Evolutionary conservation across 805 yeast species (phyloP).

Genomic region (Metahyphopichia silvanorum): DNA sequence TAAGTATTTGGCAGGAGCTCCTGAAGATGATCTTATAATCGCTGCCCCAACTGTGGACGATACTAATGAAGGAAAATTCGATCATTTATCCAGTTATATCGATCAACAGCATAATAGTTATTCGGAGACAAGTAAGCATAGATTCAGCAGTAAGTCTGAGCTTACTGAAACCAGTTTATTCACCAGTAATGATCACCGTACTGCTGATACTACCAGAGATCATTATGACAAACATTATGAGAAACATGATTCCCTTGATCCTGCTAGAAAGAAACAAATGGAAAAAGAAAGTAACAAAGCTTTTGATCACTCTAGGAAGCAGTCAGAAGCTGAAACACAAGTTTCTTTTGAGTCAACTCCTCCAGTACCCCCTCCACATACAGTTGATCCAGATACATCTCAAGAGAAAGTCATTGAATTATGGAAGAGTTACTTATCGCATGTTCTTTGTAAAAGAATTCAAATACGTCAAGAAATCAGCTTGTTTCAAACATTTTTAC

Average conservation of each 20-base stretch:
- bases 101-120: constrained; percentile 20
- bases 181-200: not conserved
- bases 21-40: constrained; percentile 13
- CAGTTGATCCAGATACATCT: constrained; percentile 2
- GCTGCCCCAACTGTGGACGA: not conserved
- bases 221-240: not conserved
- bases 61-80: constrained; percentile 10
- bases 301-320: no score
- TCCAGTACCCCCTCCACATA: constrained; percentile 29
- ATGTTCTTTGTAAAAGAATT: constrained; percentile 35
- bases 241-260: constrained; percentile 1
- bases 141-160: constrained; percentile 1
- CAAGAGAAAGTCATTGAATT: constrained; percentile 10
- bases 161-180: not conserved
- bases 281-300: constrained; percentile 8
- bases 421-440: constrained; percentile 34
- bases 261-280: not conserved
- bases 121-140: not conserved
- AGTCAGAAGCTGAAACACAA: constrained; percentile 1
- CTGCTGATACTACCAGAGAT: not conserved
- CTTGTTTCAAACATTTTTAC: constrained; percentile 24
- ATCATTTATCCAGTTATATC: constrained; percentile 23
- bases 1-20: constrained; percentile 24
- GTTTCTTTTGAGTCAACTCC: constrained; percentile 8
- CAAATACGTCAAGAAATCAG: constrained; percentile 39